Base-by-base conservation (phyloP, 176 grass and related monocot species). In the Carex cristatella region DNA sequence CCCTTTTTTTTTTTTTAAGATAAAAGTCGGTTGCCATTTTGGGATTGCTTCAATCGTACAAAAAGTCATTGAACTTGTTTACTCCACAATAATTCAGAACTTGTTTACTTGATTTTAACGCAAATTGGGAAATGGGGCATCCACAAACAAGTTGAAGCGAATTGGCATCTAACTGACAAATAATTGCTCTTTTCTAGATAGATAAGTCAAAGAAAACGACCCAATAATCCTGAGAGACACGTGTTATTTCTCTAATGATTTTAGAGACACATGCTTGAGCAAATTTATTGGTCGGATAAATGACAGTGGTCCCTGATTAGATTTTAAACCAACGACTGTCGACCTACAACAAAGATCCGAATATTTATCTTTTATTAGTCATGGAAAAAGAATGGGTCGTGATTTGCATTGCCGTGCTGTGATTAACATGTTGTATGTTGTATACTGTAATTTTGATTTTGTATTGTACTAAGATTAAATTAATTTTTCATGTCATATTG, bases 171-270 rank as follows among this genome's bases (percentile, higher is more conserved):
- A 56, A 78, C 74, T 57, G 74, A 78, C 74, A 78, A 33, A 57
- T 78, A 31, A 78, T 77, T 54, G 51, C 56, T 78, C 49, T 35
- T 78, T 15, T 78, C 74, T 33, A 78, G 74, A 57, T 51, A 78
- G 74, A 78, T 78, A 58, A 78, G 74, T 57, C 49, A 57, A 78
- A 78, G 49, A 78, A 78, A 78, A 78, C 51, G 51, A 78, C 74
- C 74, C 74, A 78, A 78, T 78, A 27, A 51, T 32, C 23, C 23
- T 32, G 3, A 77, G 37, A 18, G 51, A 77, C 73, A 56, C 73
- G 73, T 77, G 73, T 56, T 57, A 77, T 15, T 56, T 77, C 42
- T 77, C 49, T 31, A 77, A 15, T 77, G 49, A 77, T 0, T 11
- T 56, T 77, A 32, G 49, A 77, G 49, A 56, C 27, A 77, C 73